Percentiles rank a stretch among this genome's conserved stretches.
These are phyloP conservation scores for Fusarium aywerte DNA, from an alignment of 2,329 filamentous ascomycete genomes.

Conservation along the genomic window DNA sequence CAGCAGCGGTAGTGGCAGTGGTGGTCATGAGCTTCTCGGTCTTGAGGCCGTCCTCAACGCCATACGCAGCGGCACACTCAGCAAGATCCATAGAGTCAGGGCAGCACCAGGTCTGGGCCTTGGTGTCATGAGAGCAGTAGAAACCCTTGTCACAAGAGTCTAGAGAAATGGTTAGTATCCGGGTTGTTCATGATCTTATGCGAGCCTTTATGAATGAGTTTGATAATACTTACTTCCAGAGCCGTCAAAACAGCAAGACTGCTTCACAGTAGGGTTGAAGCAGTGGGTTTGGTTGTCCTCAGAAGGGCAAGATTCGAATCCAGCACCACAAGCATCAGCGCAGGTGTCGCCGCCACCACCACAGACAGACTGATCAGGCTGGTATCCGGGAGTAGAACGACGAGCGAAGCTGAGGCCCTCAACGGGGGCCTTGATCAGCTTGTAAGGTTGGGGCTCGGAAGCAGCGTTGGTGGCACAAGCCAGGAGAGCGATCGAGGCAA, in stretches of 20 bases:
- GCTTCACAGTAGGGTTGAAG: constrained; percentile 62
- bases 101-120: constrained; percentile 68
- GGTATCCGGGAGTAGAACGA: constrained; percentile 60
- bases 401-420: constrained; percentile 56
- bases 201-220: not conserved
- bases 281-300: constrained; percentile 65
- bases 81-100: constrained; percentile 64
- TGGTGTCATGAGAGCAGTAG: constrained; percentile 68
- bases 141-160: constrained; percentile 70
- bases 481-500: constrained; percentile 50
- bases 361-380: constrained; percentile 61
- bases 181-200: not conserved
- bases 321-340: constrained; percentile 64
- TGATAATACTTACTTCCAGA: constrained; percentile 63
- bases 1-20: constrained; percentile 31
- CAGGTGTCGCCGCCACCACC: constrained; percentile 61
- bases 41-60: constrained; percentile 59
- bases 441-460: constrained; percentile 51
- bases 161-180: constrained; percentile 46
- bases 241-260: constrained; percentile 67
- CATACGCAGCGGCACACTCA: constrained; percentile 65
- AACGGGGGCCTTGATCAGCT: constrained; percentile 52
- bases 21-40: constrained; percentile 49
- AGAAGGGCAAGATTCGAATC: constrained; percentile 62
- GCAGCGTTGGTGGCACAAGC: constrained; percentile 50